These are phyloP conservation scores for Neofusicoccum kwambonambiense DNA, from an alignment of 2,329 filamentous ascomycete genomes.

Conservation along the genomic window DNA sequence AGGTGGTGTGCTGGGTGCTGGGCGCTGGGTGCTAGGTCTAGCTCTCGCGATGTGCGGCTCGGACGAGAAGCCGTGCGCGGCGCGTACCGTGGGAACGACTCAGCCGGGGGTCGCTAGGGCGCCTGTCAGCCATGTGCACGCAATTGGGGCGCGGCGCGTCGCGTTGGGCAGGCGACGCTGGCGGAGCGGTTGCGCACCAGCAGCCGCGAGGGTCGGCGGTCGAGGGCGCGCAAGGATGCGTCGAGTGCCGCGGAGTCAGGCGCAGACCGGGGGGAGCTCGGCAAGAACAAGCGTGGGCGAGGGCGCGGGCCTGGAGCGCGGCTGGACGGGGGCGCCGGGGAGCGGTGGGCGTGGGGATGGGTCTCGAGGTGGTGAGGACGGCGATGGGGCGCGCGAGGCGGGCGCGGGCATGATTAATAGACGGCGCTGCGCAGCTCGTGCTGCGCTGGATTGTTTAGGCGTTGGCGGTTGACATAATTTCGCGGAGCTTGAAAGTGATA, in stretches of 20 bases:
- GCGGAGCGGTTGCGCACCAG: not conserved
- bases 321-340: not conserved
- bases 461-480: slow-evolving; percentile 18
- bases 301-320: not conserved
- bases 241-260: slow-evolving; percentile 1
- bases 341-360: not conserved
- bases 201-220: not conserved
- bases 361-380: slow-evolving; percentile 1
- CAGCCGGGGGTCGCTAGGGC: slow-evolving; percentile 17
- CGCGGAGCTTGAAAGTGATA: slow-evolving; percentile 17
- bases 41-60: slow-evolving; percentile 16
- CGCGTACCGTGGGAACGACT: slow-evolving; percentile 16
- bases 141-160: slow-evolving; percentile 6
- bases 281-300: not conserved
- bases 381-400: slow-evolving; percentile 6
- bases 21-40: slow-evolving; percentile 5
- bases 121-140: slow-evolving; percentile 17
- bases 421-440: slow-evolving; percentile 8
- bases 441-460: slow-evolving; percentile 12
- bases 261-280: slow-evolving; percentile 13
- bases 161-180: not conserved
- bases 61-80: slow-evolving; percentile 15
- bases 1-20: slow-evolving; percentile 7
- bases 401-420: slow-evolving; percentile 17
- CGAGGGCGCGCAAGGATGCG: slow-evolving; percentile 9